These are phyloP conservation scores for Zymoseptoria tritici DNA, from an alignment of 2,329 filamentous ascomycete genomes.

Conservation along the genomic window DNA sequence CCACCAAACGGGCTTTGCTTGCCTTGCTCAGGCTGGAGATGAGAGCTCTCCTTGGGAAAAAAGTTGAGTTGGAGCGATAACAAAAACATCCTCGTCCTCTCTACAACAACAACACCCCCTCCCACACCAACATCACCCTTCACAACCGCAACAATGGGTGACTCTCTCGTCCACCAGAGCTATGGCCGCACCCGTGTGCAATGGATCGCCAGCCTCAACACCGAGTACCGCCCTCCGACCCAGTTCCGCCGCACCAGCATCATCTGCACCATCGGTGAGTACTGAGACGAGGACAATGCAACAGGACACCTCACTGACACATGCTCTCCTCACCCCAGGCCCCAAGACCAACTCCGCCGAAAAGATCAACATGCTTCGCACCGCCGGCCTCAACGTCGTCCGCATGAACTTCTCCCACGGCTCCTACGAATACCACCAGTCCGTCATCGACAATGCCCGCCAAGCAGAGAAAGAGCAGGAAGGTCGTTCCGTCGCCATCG, in stretches of 20 bases:
- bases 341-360: constrained; percentile 98
- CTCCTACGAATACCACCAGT: constrained; percentile 93
- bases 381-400: constrained; percentile 88
- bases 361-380: constrained; percentile 88
- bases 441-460: constrained; percentile 92
- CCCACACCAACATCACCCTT: not conserved
- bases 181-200: constrained; percentile 63
- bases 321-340: constrained; percentile 35
- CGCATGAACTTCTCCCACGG: constrained; percentile 99
- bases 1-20: not conserved
- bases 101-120: not conserved
- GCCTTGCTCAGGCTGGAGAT: no score
- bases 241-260: constrained; percentile 96
- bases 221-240: constrained; percentile 74
- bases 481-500: constrained; percentile 90
- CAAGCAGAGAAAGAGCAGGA: constrained; percentile 69
- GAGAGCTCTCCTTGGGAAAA: not conserved
- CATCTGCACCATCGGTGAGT: constrained; percentile 86
- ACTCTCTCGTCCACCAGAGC: constrained; percentile 76
- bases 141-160: constrained; percentile 46
- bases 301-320: not conserved
- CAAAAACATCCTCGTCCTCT: not conserved
- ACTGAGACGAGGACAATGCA: not conserved
- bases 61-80: not conserved
- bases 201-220: constrained; percentile 75